These are phyloP conservation scores for barrel medic (Medicago truncatula) DNA, from an alignment of 306 rosid species.

Conservation along the genomic window MtrunA17r5.0-ANR NC_053049.1:36934001-36934500, in stretches of 20 bases:
- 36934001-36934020: slow-evolving; percentile 33
- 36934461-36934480: slow-evolving; percentile 85
- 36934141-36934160: slow-evolving; percentile 2
- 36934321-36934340: background rate
- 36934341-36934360: background rate
- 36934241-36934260: slow-evolving; percentile 19
- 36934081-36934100: background rate
- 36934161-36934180: slow-evolving; percentile 20
- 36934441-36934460: slow-evolving; percentile 94
- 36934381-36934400: background rate
- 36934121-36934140: slow-evolving; percentile 34
- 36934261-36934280: slow-evolving; percentile 53
- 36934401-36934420: slow-evolving; percentile 94
- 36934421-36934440: slow-evolving; percentile 87
- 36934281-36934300: slow-evolving; percentile 22
- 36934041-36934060: slow-evolving; percentile 37
- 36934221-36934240: background rate
- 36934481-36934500: slow-evolving; percentile 87
- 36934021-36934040: slow-evolving; percentile 49
- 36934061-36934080: slow-evolving; percentile 26
- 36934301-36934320: background rate
- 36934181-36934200: slow-evolving; percentile 19
- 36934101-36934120: background rate
- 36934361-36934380: background rate
- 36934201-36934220: slow-evolving; percentile 35